Base-by-base conservation (phyloP, 257 asterid species). In the Solanum commersonii region DNA sequence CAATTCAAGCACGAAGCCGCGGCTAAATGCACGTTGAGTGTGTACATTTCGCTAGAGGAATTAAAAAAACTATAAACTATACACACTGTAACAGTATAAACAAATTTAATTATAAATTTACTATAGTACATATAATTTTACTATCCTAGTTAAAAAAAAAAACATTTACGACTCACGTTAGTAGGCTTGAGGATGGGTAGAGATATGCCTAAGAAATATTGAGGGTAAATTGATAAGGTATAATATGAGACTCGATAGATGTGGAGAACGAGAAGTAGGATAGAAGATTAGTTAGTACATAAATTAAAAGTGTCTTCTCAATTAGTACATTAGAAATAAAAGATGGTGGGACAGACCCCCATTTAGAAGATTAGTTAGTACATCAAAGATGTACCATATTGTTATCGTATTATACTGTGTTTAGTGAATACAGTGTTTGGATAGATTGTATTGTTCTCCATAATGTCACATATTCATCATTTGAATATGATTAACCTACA, bases 1-100 rank as follows among this genome's bases (percentile, higher is more conserved):
- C 65, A 44, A 78, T 78, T 78, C 84, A 78, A 70, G 56, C 18
- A 40, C 35, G 60, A 12, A 74, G 56, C 83, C 22, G 83, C 83
- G 15, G 33, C 83, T 74, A 11, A 37, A 40, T 25, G 63, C 84
- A 78, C 40, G 40, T 46, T 44, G 16, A 27, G 40, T 79, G 27
- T 29, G 25, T 15, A 44, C 84, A 79, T 79, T 25, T 46, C 73
- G 34, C 73, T 67, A 67, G 73, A 25, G 20, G 27, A 10, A 20
- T 33, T 18, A 34, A 73, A 73, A 73, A 34, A 72, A 33, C 11
- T 9, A 18, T 18, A 73, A 35, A 22, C 38, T 74, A 10, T 35
- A 73, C 12, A 35, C 7, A 10, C 38, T 6, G 37, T 67, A 27
- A 70, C 77, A 37, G 60, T n/a, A 40, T 40, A 77, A 77, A 23